A percentile compares a stretch with the other conserved stretches of the same genome.
Evolutionary conservation across 306 rosid genomes (phyloP).

Genomic region (Pueraria montana): DNA sequence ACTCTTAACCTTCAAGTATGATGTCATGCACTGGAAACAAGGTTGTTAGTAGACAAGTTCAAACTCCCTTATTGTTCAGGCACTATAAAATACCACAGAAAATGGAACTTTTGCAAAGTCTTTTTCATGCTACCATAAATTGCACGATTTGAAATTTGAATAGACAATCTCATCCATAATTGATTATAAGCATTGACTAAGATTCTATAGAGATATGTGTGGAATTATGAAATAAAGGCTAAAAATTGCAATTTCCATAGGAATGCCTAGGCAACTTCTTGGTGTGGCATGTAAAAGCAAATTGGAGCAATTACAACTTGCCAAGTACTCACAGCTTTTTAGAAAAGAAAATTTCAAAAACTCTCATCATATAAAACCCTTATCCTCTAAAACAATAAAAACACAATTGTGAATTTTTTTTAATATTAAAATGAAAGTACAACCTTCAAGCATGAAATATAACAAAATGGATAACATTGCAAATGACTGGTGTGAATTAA

Average conservation of each 20-base stretch:
- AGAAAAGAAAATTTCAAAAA: slow-evolving; percentile 5
- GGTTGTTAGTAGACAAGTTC: slow-evolving; percentile 1
- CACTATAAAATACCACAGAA: slow-evolving; percentile 19
- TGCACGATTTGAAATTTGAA: slow-evolving; percentile 28
- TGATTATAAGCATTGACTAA: background rate
- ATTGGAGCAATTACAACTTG: background rate
- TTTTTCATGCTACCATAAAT: background rate
- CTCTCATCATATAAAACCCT: too few relatives aligned
- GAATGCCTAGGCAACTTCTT: background rate
- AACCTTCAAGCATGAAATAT: slow-evolving; percentile 19
- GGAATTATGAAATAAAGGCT: background rate
- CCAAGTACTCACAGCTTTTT: background rate
- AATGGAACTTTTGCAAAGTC: background rate
- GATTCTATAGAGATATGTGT: background rate
- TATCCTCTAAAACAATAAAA: slow-evolving; percentile 19
- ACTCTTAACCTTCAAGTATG: background rate
- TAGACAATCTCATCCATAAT: slow-evolving; percentile 5
- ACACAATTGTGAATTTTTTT: background rate
- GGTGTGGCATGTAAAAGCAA: slow-evolving; percentile 14
- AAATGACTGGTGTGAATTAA: background rate
- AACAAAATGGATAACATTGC: background rate
- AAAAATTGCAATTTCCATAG: background rate
- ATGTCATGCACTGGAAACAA: slow-evolving; percentile 20
- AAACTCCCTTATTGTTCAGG: background rate
- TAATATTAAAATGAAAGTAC: background rate